phyloP scores from a whole-genome alignment of 2,329 filamentous ascomycete species.

The Colletotrichum agaves region DNA sequence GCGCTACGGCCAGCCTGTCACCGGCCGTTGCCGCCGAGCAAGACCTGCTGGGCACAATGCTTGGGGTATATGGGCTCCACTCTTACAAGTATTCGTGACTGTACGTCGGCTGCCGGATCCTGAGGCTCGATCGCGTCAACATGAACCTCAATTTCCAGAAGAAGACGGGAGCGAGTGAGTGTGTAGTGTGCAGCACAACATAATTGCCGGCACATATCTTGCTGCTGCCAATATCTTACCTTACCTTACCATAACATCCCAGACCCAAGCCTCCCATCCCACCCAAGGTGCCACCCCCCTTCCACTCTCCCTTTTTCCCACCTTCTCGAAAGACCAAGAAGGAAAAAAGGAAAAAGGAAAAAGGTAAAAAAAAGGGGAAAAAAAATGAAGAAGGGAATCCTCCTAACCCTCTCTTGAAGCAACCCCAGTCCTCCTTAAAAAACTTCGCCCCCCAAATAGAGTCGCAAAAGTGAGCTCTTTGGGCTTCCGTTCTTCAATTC shows the following conservation, averaged over 20 bases:
- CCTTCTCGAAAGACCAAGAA: not conserved
- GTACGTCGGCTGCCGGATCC: slow-evolving; percentile 26
- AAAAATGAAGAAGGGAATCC: no score
- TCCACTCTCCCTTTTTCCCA: slow-evolving; percentile 15
- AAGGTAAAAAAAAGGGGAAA: not conserved
- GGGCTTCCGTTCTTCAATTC: slow-evolving; percentile 16
- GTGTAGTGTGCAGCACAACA: not conserved
- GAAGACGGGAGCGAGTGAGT: slow-evolving; percentile 2
- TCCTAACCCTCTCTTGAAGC: slow-evolving; percentile 3
- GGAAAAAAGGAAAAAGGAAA: not conserved
- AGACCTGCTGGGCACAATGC: no score
- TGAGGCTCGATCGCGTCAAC: slow-evolving; percentile 35
- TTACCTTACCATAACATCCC: slow-evolving; percentile 7
- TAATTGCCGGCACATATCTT: slow-evolving; percentile 30
- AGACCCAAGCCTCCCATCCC: not conserved
- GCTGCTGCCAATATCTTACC: not conserved
- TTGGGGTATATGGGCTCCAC: not conserved
- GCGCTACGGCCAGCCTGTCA: slow-evolving; percentile 19
- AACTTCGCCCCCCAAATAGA: slow-evolving; percentile 12
- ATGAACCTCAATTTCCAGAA: slow-evolving; percentile 36
- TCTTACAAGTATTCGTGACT: slow-evolving; percentile 21
- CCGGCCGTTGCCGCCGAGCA: not conserved
- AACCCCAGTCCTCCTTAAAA: slow-evolving; percentile 16
- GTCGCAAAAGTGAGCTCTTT: not conserved
- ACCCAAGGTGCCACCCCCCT: not conserved